Evolutionary conservation across 805 yeast genomes (phyloP).

Genomic region (Barnettozyma botsteinii): DNA sequence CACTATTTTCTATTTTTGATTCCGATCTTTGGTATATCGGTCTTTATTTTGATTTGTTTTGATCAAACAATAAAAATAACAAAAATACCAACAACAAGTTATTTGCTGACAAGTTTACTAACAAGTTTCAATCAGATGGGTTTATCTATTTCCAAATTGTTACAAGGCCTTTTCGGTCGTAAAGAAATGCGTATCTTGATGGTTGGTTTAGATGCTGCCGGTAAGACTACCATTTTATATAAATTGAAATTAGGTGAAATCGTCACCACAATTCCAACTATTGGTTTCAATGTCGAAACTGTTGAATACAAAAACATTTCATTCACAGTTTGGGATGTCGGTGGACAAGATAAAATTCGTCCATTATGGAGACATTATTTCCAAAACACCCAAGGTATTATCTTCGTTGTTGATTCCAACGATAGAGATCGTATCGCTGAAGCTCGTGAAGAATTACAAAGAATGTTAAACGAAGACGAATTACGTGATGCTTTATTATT

Average conservation of each 20-base stretch:
- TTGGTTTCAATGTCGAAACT: constrained; percentile 96
- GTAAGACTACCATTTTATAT: constrained; percentile 94
- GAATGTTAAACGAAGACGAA: constrained; percentile 98
- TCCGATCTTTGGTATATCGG: background rate
- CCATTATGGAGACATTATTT: constrained; percentile 98
- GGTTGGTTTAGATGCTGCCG: constrained; percentile 98
- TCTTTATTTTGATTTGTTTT: background rate
- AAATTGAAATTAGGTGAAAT: constrained; percentile 94
- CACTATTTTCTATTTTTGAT: background rate
- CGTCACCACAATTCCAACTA: constrained; percentile 93
- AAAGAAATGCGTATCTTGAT: constrained; percentile 96
- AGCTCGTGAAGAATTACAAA: constrained; percentile 97
- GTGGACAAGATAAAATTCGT: constrained; percentile 99
- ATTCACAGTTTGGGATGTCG: constrained; percentile 98
- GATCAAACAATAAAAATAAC: background rate
- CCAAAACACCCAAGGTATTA: constrained; percentile 98
- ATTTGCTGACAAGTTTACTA: too few species aligned
- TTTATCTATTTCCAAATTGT: constrained; percentile 87
- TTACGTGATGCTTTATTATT: constrained; percentile 92
- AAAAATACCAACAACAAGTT: constrained; percentile 13
- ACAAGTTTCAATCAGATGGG: constrained; percentile 76
- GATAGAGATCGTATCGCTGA: constrained; percentile 97
- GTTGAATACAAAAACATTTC: constrained; percentile 96
- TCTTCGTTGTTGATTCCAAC: constrained; percentile 95
- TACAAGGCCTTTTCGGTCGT: constrained; percentile 93